Percentiles rank a stretch among this genome's conserved stretches.
These are phyloP conservation scores for Helotiales sp. DNA, from an alignment of 2,329 filamentous ascomycete species.

Conservation along the genomic window DNA sequence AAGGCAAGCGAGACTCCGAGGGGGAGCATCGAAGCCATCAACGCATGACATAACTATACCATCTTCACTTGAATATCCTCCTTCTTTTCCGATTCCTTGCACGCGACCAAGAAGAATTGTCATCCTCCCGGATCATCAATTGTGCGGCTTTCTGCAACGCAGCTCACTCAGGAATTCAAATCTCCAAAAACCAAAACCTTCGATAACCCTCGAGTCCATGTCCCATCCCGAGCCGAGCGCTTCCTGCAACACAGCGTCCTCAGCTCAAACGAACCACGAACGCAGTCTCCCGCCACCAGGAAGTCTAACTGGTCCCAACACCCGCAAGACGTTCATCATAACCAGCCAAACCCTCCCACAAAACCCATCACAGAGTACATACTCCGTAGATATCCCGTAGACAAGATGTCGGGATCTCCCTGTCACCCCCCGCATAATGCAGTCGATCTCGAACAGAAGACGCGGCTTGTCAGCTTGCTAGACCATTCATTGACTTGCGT, in stretches of 20 bases:
- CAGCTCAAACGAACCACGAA: not conserved
- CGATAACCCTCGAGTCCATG: not conserved
- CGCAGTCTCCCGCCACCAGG: not conserved
- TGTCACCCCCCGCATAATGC: slow-evolving; percentile 1
- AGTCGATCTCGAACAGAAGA: not conserved
- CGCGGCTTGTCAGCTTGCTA: not conserved
- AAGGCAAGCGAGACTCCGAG: not conserved
- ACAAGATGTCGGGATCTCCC: not conserved
- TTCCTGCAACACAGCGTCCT: not conserved
- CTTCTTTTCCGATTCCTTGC: not conserved
- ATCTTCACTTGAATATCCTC: not conserved
- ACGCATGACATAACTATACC: not conserved
- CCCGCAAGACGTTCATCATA: not conserved
- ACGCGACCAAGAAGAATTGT: not conserved
- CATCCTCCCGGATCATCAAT: slow-evolving; percentile 8
- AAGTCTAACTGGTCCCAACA: not conserved
- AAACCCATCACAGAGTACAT: too few species aligned
- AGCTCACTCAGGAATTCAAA: not conserved
- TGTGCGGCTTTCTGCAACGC: not conserved
- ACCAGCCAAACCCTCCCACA: not conserved
- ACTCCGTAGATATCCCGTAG: too few species aligned
- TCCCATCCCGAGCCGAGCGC: not conserved
- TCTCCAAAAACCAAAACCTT: not conserved
- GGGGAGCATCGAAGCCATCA: not conserved
- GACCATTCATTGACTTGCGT: not conserved